Base-by-base conservation (phyloP, 1,139 yeast genomes). In the Torulaspora pretoriensis region DNA sequence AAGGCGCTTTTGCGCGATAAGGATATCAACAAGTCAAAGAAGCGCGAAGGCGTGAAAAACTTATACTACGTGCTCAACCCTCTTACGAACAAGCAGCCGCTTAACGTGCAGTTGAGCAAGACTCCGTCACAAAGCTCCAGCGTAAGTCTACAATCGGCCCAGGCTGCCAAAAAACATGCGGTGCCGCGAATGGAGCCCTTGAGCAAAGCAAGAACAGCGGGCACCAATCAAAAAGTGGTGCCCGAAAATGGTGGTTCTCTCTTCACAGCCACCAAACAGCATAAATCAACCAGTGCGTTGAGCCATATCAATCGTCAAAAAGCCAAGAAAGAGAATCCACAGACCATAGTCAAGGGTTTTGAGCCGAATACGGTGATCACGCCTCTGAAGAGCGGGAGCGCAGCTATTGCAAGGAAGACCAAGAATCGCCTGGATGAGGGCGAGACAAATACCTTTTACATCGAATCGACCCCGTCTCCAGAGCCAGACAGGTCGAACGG, bases 21-120 rank as follows among this genome's bases (percentile, higher is more conserved):
- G 26, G 48, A 59, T 38, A 51, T 60, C n/a, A 60, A 60, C 45
- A 52, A 44, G 42, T 53, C 62, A 3, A 58, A 59, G 51, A 64
- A 57, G 35, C 51, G 59, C 38, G 68, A 64, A 35, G 68, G 67
- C 14, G 64, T 63, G n/a, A 59, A 54, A 40, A 63, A 55, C 44
- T 46, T 63, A 36, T 64, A 61, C 43, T 47, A 57, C 23, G 59
- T 64, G 28, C 40, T 61, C 30, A 59, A 55, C 38, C 62, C 66
- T 7, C 42, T 47, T 2, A 40, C 40, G 19, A 43, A 35, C 26
- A 46, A 33, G 27, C 39, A 31, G 19, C 38, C 40, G 25, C 36
- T 40, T 27, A 25, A 14, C 2, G 43, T 26, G 24, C 48, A 34
- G 17, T 41, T 26, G 38, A 40, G 17, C 13, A 35, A 27, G 24